Base-by-base conservation (phyloP, 2,329 filamentous ascomycete genomes). In the Xylariomycetidae sp. region DNA sequence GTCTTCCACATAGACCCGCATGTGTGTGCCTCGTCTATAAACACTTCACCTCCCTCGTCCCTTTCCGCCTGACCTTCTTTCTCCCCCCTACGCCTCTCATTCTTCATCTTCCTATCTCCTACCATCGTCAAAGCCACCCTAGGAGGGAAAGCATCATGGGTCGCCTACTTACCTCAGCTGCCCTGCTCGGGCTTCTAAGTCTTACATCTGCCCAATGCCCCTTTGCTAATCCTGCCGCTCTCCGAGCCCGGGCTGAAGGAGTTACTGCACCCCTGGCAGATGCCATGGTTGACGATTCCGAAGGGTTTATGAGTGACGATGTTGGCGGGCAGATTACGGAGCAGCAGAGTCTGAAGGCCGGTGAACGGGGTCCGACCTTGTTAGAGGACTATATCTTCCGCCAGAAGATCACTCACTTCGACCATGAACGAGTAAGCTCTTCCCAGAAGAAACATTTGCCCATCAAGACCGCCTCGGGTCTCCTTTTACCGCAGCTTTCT, bases 261-360 rank as follows among this genome's bases (percentile, higher is more conserved):
- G 35, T 36, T 14, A 41, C 40, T 3, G 41, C 49, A 19, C 49
- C 53, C 16, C 40, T 62, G 4, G 43, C 47, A 6, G 40, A 54
- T 28, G 65, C 62, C 31, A 63, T 68, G 38, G 49, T 73, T 5
- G 69, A 80, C 37, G 77, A 82, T 43, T 66, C 64, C 28, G 53
- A 70, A 20, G 63, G 64, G 3, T 81, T 62, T 53, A 54, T 82
- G 45, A 87, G 82, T 1, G 75, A 74, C 17, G 82, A 86, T 50
- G 75, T 76, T 16, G 83, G 82, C 9, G 80, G 76, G 0, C 81
- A 80, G 0, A 80, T 87, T 25, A 66, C 67, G 29, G 82, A 87
- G 18, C 79, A 83, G 49, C 66, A 72, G 41, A 83, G 77, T 47
- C 59, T 87, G 23, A 80, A 70, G 47, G 80, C 72, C n/a, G 83